Evolutionary conservation across 192 early-diverging fungal genomes (phyloP).

Genomic region (Tieghemiomyces parasiticus): DNA sequence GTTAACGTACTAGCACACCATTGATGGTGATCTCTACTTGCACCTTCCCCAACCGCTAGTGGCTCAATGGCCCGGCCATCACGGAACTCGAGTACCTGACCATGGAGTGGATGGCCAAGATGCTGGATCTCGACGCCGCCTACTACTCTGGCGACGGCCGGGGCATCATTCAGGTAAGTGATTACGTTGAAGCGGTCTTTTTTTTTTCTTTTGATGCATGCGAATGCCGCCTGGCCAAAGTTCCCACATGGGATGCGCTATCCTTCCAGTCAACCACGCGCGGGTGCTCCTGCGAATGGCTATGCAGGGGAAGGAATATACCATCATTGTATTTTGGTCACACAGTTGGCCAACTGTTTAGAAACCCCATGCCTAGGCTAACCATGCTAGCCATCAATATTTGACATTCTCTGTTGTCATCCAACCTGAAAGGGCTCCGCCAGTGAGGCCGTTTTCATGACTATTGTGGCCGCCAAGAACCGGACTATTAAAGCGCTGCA

Average conservation of each 20-base stretch:
- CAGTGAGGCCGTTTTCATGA: conserved; percentile 37
- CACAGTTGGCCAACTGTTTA: background rate
- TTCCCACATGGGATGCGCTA: too few relatives aligned
- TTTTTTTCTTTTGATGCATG: too few relatives aligned
- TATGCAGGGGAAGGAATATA: background rate
- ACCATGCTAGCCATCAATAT: background rate
- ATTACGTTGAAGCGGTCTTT: too few relatives aligned
- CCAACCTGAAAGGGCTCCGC: conserved; percentile 24
- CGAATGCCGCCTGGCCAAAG: too few relatives aligned
- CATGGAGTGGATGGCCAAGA: conserved; percentile 47
- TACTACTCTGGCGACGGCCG: conserved; percentile 40
- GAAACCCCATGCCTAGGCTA: background rate
- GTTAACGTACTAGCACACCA: too few relatives aligned
- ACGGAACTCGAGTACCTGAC: conserved; percentile 47
- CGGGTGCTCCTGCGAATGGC: too few relatives aligned
- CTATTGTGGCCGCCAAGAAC: conserved; percentile 39
- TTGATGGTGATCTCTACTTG: too few relatives aligned
- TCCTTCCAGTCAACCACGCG: too few relatives aligned
- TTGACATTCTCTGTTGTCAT: background rate
- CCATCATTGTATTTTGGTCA: background rate
- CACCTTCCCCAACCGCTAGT: too few relatives aligned
- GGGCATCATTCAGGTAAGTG: conserved; percentile 39
- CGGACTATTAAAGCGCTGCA: background rate
- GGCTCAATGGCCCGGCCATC: conserved; percentile 35
- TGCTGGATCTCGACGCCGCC: conserved; percentile 36